Percentiles rank a stretch among this genome's conserved stretches.
Conservation (phyloP, 306 rosid species). For the Trifolium fragiferum region DNA sequence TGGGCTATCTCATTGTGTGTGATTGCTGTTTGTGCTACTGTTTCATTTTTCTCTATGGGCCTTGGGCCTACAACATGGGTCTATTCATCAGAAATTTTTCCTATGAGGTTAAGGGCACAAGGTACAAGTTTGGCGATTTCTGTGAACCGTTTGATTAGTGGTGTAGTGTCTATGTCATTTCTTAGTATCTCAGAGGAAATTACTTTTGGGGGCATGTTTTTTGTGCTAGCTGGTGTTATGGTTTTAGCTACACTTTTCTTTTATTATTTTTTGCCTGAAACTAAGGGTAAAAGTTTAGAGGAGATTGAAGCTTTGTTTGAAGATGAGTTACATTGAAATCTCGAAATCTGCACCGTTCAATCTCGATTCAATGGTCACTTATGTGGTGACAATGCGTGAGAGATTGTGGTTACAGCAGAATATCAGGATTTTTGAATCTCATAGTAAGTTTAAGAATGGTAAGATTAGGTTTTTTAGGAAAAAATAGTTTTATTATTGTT, state of each 20-base stretch:
- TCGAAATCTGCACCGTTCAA: not conserved
- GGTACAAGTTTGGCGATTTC: constrained; percentile 71
- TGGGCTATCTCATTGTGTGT: constrained; percentile 67
- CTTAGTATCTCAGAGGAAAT: constrained; percentile 61
- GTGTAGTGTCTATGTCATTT: constrained; percentile 72
- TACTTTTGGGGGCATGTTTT: constrained; percentile 74
- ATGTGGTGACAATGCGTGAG: not conserved
- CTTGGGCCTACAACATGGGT: constrained; percentile 93
- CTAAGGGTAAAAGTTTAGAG: constrained; percentile 82
- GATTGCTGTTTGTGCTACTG: constrained; percentile 62
- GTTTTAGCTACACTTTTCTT: constrained; percentile 62
- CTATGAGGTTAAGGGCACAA: constrained; percentile 72
- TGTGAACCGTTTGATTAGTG: constrained; percentile 78
- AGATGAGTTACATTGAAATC: constrained; percentile 34
- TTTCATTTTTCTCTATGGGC: constrained; percentile 84
- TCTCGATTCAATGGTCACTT: not conserved
- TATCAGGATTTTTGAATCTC: not conserved
- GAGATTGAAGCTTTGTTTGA: constrained; percentile 69
- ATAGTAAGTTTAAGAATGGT: not conserved
- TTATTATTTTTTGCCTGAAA: constrained; percentile 70
- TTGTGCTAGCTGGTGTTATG: constrained; percentile 63
- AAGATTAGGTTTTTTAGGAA: not conserved
- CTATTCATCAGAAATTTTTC: constrained; percentile 78
- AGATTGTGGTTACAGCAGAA: not conserved
- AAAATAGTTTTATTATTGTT: not conserved